These are phyloP conservation scores for Uromyces viciae-fabae DNA, from an alignment of 1,284 basidiomycete species.

Conservation along the genomic window DNA sequence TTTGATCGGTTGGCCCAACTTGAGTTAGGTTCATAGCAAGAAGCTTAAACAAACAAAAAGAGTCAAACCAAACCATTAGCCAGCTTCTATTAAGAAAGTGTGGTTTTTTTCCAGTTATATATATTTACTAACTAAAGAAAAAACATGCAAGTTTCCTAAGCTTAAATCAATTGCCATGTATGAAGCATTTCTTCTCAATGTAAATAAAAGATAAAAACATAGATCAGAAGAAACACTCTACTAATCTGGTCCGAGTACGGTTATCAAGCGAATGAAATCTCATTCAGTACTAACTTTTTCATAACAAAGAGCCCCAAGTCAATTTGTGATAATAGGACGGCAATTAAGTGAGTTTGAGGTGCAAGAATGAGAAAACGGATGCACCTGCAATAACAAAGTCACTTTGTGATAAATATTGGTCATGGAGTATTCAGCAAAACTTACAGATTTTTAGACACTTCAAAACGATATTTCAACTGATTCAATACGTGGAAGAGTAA, in stretches of 20 bases:
- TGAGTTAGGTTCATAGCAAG: constrained; percentile 25
- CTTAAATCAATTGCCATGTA: constrained; percentile 26
- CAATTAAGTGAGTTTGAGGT: constrained; percentile 25
- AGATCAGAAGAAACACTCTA: too few species aligned
- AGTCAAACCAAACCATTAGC: not conserved
- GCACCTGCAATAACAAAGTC: not conserved
- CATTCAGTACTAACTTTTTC: constrained; percentile 21
- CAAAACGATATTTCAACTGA: constrained; percentile 15
- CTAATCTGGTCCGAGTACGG: not conserved
- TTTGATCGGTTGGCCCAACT: constrained; percentile 17
- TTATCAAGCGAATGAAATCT: not conserved
- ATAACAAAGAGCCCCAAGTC: constrained; percentile 19
- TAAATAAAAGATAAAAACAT: not conserved
- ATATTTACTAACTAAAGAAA: constrained; percentile 1
- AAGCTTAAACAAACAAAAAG: not conserved
- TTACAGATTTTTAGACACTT: constrained; percentile 16
- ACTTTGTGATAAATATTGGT: not conserved
- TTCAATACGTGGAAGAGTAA: constrained; percentile 22
- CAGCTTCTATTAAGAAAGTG: not conserved
- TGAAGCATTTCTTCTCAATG: not conserved
- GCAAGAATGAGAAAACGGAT: constrained; percentile 7
- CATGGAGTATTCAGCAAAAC: not conserved
- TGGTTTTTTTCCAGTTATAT: not conserved
- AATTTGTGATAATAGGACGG: constrained; percentile 2
- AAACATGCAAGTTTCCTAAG: constrained; percentile 16